Evolutionary conservation across 805 yeast genomes (phyloP).

Genomic region (Starmerella powellii): DNA sequence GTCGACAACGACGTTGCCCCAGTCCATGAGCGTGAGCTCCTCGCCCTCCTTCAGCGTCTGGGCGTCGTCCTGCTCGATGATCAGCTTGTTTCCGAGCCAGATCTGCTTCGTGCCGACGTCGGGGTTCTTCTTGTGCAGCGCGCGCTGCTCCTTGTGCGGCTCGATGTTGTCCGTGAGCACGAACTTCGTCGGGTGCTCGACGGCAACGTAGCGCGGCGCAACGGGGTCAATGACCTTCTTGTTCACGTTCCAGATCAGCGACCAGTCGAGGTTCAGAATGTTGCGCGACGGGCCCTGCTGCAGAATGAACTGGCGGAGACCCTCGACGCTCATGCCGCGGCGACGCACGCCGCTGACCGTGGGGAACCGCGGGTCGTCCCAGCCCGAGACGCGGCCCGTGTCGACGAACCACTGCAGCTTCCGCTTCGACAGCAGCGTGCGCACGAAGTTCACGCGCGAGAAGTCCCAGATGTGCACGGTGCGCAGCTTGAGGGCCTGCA

Average conservation of each 20-base stretch:
- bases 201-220: slow-evolving; percentile 90
- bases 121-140: slow-evolving; percentile 91
- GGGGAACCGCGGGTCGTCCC: slow-evolving; percentile 99
- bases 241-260: slow-evolving; percentile 92
- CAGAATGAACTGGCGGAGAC: slow-evolving; percentile 81
- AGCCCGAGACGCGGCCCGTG: slow-evolving; percentile 69
- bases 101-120: slow-evolving; percentile 79
- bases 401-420: slow-evolving; percentile 99
- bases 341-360: slow-evolving; percentile 98
- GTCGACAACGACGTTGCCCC: slow-evolving; percentile 87
- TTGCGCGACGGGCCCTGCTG: slow-evolving; percentile 97
- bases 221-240: slow-evolving; percentile 94
- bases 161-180: slow-evolving; percentile 55
- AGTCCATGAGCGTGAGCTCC: slow-evolving; percentile 96
- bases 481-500: slow-evolving; percentile 66
- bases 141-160: slow-evolving; percentile 57
- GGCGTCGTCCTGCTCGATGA: slow-evolving; percentile 81
- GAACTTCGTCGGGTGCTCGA: slow-evolving; percentile 55
- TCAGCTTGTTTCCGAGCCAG: slow-evolving; percentile 46
- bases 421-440: slow-evolving; percentile 92
- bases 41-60: slow-evolving; percentile 65
- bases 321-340: slow-evolving; percentile 99
- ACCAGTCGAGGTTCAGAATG: slow-evolving; percentile 95
- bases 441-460: slow-evolving; percentile 90
- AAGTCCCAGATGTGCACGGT: slow-evolving; percentile 97